phyloP scores from a whole-genome alignment of 805 yeast genomes.

The Kodamaea neixiangensis region DNA sequence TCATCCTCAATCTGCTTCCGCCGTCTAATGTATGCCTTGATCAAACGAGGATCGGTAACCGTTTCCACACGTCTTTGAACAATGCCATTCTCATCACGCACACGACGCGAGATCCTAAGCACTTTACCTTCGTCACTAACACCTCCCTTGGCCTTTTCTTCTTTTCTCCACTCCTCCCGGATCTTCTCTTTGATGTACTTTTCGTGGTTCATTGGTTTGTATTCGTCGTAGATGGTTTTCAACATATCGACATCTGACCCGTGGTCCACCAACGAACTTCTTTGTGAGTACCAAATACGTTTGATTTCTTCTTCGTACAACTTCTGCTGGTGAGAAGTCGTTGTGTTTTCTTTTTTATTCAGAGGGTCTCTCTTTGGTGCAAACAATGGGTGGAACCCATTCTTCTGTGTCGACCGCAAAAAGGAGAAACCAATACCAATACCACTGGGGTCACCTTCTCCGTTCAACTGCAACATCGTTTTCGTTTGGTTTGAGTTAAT shows the following conservation, averaged over 20 bases:
- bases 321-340: conserved; percentile 69
- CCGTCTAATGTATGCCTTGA: conserved; percentile 77
- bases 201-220: conserved; percentile 36
- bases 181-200: conserved; percentile 34
- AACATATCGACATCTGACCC: conserved; percentile 38
- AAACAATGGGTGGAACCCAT: conserved; percentile 64
- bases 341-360: conserved; percentile 35
- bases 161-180: conserved; percentile 37
- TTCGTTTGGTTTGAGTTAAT: conserved; percentile 94
- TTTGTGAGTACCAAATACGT: conserved; percentile 88
- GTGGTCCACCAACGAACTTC: conserved; percentile 50
- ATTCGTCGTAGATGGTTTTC: conserved; percentile 38
- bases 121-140: conserved; percentile 25
- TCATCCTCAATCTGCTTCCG: conserved; percentile 65
- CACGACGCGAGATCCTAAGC: conserved; percentile 67
- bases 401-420: conserved; percentile 90
- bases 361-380: conserved; percentile 36
- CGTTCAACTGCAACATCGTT: conserved; percentile 92
- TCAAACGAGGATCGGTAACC: conserved; percentile 82
- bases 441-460: conserved; percentile 94
- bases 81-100: conserved; percentile 81
- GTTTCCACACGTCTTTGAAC: conserved; percentile 79
- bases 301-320: conserved; percentile 88
- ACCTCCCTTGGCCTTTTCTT: conserved; percentile 30
- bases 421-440: conserved; percentile 88